Conservation (phyloP, 805 yeast species). For the Barnettozyma vustinii region DNA sequence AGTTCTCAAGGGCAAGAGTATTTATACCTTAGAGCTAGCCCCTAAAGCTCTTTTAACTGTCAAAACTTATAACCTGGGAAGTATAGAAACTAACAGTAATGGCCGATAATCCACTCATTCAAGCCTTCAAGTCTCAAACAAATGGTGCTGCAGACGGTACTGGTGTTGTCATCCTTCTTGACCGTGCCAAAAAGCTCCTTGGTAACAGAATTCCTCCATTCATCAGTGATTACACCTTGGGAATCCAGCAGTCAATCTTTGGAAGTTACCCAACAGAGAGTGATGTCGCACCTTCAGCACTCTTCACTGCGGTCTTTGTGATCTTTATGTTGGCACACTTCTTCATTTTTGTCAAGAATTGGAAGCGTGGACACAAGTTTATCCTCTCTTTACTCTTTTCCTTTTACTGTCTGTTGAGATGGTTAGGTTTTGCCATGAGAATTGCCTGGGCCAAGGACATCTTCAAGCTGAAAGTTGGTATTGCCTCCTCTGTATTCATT, state of each 20-base stretch:
- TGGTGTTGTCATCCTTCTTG: constrained; percentile 36
- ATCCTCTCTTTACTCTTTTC: constrained; percentile 48
- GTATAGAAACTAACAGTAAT: too few relatives aligned
- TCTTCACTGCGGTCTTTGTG: constrained; percentile 50
- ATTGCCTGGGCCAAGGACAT: constrained; percentile 54
- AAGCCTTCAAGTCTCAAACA: constrained; percentile 23
- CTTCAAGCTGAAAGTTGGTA: constrained; percentile 41
- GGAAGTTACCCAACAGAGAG: constrained; percentile 53
- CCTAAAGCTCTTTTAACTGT: too few relatives aligned
- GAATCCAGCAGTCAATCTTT: constrained; percentile 45
- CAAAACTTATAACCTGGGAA: too few relatives aligned
- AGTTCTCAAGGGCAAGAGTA: not conserved
- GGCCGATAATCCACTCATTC: constrained; percentile 2
- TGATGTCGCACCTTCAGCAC: constrained; percentile 57
- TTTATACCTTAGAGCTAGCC: not conserved
- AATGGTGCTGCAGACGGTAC: constrained; percentile 46
- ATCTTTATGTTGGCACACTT: constrained; percentile 44
- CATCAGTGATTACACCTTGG: constrained; percentile 33
- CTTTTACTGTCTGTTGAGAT: constrained; percentile 46
- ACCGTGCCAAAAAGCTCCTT: constrained; percentile 29
- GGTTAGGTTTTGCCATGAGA: constrained; percentile 56
- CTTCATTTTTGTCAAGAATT: constrained; percentile 42
- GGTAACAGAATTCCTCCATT: constrained; percentile 36
- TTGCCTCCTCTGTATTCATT: constrained; percentile 50
- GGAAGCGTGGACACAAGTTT: constrained; percentile 54